Conservation (phyloP, 2,329 filamentous ascomycete genomes). For the Aureobasidium pullulans region DNA sequence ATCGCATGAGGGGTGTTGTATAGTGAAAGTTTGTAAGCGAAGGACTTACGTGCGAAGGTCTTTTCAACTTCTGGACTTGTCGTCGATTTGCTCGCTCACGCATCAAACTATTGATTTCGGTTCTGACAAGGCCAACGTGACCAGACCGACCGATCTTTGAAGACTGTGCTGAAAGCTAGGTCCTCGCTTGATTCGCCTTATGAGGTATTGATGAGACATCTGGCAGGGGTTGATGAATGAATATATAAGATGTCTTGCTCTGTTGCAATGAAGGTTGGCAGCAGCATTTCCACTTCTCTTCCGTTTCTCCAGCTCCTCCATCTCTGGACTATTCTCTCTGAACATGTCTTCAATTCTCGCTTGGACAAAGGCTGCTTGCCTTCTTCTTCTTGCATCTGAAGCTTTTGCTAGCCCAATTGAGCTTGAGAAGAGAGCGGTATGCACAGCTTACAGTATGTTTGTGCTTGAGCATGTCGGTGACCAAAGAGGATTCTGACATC, state of each 20-base stretch:
- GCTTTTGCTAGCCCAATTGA: neutral
- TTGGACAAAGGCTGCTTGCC: neutral
- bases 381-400: neutral
- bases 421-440: neutral
- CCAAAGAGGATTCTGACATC: neutral
- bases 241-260: neutral
- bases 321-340: too few relatives aligned
- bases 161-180: neutral
- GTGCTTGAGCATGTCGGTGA: neutral
- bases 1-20: neutral
- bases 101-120: neutral
- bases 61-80: neutral
- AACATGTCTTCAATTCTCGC: neutral
- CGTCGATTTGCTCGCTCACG: neutral
- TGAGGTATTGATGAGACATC: neutral
- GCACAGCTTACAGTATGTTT: conserved; percentile 5
- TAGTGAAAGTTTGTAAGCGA: neutral
- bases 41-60: neutral
- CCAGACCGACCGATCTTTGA: too few relatives aligned
- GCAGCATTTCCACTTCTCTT: neutral
- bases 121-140: neutral
- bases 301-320: neutral
- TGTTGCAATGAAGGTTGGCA: too few relatives aligned
- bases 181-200: too few relatives aligned
- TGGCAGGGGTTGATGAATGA: neutral